Percentiles rank a stretch among this genome's conserved stretches.
Conservation (phyloP, 352 stramenopile species). For the Pythium dissimile region DNA sequence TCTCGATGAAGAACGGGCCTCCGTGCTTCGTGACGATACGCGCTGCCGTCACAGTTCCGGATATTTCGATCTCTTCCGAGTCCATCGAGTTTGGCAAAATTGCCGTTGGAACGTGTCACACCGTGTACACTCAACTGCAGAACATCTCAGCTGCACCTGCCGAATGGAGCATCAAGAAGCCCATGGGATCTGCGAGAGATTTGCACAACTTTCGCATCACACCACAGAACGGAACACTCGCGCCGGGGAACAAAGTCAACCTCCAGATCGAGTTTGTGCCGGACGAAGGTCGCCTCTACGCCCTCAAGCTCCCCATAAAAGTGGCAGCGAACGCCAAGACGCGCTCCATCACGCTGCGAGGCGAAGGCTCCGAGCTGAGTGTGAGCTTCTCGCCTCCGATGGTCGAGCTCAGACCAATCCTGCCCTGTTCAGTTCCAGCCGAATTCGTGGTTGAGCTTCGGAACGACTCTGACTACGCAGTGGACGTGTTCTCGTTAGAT, state of each 20-base stretch:
- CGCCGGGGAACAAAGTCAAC: constrained; percentile 76
- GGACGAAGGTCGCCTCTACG: constrained; percentile 68
- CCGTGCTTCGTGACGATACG: constrained; percentile 81
- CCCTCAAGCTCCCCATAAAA: constrained; percentile 87
- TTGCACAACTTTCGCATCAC: constrained; percentile 76
- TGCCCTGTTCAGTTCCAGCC: constrained; percentile 60
- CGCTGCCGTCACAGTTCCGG: constrained; percentile 89
- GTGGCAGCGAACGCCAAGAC: constrained; percentile 78
- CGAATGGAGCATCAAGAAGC: constrained; percentile 91
- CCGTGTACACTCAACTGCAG: constrained; percentile 89
- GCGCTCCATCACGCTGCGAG: constrained; percentile 67
- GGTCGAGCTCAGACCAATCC: constrained; percentile 82
- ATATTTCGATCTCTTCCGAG: constrained; percentile 82
- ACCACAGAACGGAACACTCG: constrained; percentile 68
- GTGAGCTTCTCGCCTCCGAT: constrained; percentile 81
- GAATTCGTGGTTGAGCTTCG: constrained; percentile 66
- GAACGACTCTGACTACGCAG: constrained; percentile 86
- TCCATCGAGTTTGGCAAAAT: constrained; percentile 90
- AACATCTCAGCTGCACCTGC: constrained; percentile 87
- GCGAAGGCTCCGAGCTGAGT: constrained; percentile 73
- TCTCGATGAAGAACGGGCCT: constrained; percentile 90
- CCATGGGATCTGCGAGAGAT: constrained; percentile 82
- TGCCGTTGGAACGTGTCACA: constrained; percentile 84
- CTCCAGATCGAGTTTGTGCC: constrained; percentile 91
- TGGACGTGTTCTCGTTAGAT: constrained; percentile 92